Percentiles rank a stretch among this genome's conserved stretches.
phyloP scores from a whole-genome alignment of 768 basidiomycete genomes.

The Suillus brevipes region DNA sequence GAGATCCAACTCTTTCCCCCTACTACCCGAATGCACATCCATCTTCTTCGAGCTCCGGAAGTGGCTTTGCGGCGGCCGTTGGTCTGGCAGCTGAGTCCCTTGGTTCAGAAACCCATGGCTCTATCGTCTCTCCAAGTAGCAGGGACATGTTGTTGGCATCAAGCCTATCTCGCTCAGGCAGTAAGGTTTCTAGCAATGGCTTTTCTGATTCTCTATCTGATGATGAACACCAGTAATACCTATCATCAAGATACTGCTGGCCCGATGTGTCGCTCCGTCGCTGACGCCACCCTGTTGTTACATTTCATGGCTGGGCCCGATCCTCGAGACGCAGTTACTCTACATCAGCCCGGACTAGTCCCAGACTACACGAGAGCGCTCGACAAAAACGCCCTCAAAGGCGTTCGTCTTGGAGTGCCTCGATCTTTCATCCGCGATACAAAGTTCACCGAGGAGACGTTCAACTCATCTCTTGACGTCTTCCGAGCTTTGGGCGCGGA shows the following conservation, averaged over 20 bases:
- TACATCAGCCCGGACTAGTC: neutral
- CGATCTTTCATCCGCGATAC: neutral
- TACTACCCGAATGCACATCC: conserved; percentile 45
- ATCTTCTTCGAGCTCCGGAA: conserved; percentile 43
- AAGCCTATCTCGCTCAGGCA: neutral
- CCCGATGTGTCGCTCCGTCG: neutral
- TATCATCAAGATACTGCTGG: neutral
- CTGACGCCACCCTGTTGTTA: neutral
- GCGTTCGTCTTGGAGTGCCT: neutral
- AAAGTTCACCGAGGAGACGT: neutral
- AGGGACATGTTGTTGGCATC: conserved; percentile 31
- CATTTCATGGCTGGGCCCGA: neutral
- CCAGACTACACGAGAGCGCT: neutral
- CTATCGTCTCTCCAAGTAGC: conserved; percentile 40
- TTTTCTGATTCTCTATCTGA: neutral
- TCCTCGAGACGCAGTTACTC: neutral
- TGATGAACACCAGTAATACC: neutral
- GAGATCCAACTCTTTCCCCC: conserved; percentile 43
- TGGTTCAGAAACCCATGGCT: conserved; percentile 42
- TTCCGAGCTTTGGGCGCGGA: neutral
- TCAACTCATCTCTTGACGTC: neutral
- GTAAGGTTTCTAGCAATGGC: neutral
- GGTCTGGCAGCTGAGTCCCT: neutral
- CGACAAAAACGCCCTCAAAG: neutral
- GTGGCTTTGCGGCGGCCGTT: conserved; percentile 26